These are phyloP conservation scores for Pestalotiopsis sp. DNA, from an alignment of 2,329 filamentous ascomycete species.

Conservation along the genomic window DNA sequence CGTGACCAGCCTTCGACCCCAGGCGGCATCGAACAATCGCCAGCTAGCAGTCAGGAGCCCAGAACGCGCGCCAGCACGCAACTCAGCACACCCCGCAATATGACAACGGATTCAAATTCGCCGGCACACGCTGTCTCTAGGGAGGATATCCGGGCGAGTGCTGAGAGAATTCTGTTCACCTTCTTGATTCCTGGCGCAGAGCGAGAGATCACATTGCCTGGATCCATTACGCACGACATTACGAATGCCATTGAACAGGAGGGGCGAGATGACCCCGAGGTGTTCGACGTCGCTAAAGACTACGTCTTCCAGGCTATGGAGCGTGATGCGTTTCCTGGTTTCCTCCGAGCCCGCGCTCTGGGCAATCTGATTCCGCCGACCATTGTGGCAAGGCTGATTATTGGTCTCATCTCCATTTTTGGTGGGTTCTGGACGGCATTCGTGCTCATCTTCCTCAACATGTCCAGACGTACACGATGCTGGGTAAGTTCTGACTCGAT, in stretches of 20 bases:
- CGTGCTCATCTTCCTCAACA: conserved; percentile 87
- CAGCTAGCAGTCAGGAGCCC: conserved; percentile 50
- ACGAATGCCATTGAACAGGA: conserved; percentile 87
- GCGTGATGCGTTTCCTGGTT: conserved; percentile 96
- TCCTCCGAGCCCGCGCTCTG: conserved; percentile 90
- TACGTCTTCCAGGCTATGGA: conserved; percentile 99
- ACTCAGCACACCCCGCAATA: conserved; percentile 60
- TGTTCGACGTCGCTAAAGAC: conserved; percentile 97
- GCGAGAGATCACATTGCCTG: conserved; percentile 90
- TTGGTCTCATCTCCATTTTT: conserved; percentile 86
- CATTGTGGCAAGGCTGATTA: conserved; percentile 79
- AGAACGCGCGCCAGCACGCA: conserved; percentile 51
- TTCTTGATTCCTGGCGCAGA: conserved; percentile 94
- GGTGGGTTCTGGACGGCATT: conserved; percentile 94
- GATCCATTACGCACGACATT: conserved; percentile 83
- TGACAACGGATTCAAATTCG: conserved; percentile 77
- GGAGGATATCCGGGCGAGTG: conserved; percentile 87
- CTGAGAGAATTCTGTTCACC: conserved; percentile 98
- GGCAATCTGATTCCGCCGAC: conserved; percentile 94
- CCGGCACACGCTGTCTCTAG: conserved; percentile 83
- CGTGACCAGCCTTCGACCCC: conserved; percentile 63
- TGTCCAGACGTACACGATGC: conserved; percentile 71
- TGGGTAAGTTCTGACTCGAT: conserved; percentile 66
- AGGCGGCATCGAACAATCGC: conserved; percentile 49
- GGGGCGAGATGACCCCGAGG: conserved; percentile 91